A percentile compares a stretch with the other conserved stretches of the same genome.
Conservation (phyloP, 441 rosid species). For the Lepidium campestre region DNA sequence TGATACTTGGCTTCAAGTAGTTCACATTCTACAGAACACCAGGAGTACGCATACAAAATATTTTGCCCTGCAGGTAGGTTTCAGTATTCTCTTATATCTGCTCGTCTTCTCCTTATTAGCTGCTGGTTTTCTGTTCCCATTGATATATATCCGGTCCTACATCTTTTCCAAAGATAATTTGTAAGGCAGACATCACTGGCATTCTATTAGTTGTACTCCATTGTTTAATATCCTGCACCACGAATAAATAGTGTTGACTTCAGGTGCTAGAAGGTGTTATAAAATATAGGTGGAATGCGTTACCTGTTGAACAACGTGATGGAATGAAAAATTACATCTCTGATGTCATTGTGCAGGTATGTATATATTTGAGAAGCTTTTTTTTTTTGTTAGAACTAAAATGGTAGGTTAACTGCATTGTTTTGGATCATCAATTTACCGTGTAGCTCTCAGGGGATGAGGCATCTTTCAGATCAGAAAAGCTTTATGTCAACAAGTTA, state of each 20-base stretch:
- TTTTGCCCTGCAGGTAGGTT: constrained; percentile 87
- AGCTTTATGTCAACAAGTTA: constrained; percentile 92
- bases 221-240: background rate
- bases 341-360: constrained; percentile 93
- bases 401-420: background rate
- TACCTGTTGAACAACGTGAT: constrained; percentile 96
- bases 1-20: constrained; percentile 99
- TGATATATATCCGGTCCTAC: background rate
- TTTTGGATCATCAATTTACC: constrained; percentile 5
- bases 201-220: background rate
- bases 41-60: constrained; percentile 87
- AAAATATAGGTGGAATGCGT: constrained; percentile 97
- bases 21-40: constrained; percentile 79
- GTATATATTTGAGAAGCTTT: constrained; percentile 18
- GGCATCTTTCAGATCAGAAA: constrained; percentile 77
- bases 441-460: constrained; percentile 85
- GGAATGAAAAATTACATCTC: constrained; percentile 99
- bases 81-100: background rate
- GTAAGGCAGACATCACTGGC: background rate
- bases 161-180: background rate
- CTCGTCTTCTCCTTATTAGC: background rate
- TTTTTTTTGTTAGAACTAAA: background rate
- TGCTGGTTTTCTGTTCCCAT: background rate
- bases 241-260: background rate
- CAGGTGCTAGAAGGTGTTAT: constrained; percentile 99